Evolutionary conservation across 2,329 filamentous ascomycete genomes (phyloP), one percentile per base, ranked within the genome.

Genomic region (Penicillium sp.): DNA sequence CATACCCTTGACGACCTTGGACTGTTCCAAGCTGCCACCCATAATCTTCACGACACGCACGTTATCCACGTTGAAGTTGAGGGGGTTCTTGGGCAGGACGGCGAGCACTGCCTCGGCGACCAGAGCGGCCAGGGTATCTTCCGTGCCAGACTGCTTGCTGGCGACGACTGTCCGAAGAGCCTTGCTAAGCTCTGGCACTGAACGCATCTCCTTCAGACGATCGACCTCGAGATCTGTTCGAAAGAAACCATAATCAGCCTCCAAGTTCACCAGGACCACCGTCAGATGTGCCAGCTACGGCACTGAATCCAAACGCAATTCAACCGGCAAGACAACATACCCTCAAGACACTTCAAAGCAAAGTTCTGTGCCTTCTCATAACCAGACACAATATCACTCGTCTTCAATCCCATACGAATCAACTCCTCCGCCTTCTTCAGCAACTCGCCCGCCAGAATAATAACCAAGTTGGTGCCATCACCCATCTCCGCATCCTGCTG

Each of bases 401-500:
- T 93, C 85, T 98, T 98, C 72, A 99, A 83, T 35, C 96, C 96
- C 92, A 99, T 94, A 62, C 95, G 88, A 71, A 99, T 83, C 75
- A 99, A 82, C 78, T 98, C 93, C 82, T 99, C 95, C 11, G 96
- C 96, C 83, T 99, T 98, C 82, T 91, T 92, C 70, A 99, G 83
- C 72, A 99, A 83, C 83, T 99, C 95, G 66, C 96, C 95, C 5
- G 95, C 95, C 63, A 99, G 83, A 56, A 99, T 85, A 73, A 99
- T 98, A 71, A 99, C 95, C 76, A 99, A 81, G 80, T 99, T 99
- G 59, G 95, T 99, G 57, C 91, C 95, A 80, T 99, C 96, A 60
- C 95, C 95, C 91, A 99, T 96, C 86, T 99, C 95, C 43, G 93
- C 88, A 79, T 99, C 96, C 81, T 99, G 96, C 82, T 99, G 95